These are phyloP conservation scores for Sodiomyces alkalinus DNA, from an alignment of 2,329 filamentous ascomycete genomes.

Conservation along the genomic window DNA sequence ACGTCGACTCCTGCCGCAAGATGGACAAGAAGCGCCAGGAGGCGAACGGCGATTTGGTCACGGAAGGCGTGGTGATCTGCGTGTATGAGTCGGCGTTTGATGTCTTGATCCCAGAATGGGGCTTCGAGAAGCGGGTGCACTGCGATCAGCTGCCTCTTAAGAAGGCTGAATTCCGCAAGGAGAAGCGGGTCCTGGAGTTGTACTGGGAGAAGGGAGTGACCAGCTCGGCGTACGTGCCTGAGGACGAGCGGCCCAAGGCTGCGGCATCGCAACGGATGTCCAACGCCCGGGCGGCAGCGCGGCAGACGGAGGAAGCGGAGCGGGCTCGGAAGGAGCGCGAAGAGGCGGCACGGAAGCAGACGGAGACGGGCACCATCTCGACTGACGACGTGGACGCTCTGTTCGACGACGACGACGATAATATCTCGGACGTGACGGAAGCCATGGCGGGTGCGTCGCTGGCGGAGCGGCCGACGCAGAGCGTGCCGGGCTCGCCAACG, in stretches of 20 bases:
- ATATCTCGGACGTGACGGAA: conserved; percentile 77
- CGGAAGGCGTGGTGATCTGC: conserved; percentile 88
- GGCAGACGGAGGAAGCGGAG: conserved; percentile 69
- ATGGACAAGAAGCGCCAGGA: conserved; percentile 90
- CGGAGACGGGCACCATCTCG: conserved; percentile 86
- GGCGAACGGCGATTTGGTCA: conserved; percentile 79
- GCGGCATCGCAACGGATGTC: conserved; percentile 57
- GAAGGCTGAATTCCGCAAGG: conserved; percentile 99
- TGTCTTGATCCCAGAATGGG: conserved; percentile 93
- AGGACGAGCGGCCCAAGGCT: conserved; percentile 88
- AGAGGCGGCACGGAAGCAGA: conserved; percentile 82
- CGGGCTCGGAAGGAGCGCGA: conserved; percentile 74
- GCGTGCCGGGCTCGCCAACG: conserved; percentile 81
- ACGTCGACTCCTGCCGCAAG: conserved; percentile 90
- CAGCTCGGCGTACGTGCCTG: conserved; percentile 87
- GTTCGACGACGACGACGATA: conserved; percentile 86
- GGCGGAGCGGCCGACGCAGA: conserved; percentile 80
- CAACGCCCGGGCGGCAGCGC: conserved; percentile 60
- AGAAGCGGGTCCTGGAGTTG: conserved; percentile 82
- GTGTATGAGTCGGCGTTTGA: conserved; percentile 99
- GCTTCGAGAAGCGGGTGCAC: conserved; percentile 98
- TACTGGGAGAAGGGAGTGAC: conserved; percentile 99
- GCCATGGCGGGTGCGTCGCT: conserved; percentile 84
- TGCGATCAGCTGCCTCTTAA: conserved; percentile 95
- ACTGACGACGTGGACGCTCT: conserved; percentile 89